These are phyloP conservation scores for Phylloporus rhodoxanthus DNA, from an alignment of 768 basidiomycete species.

Conservation along the genomic window DNA sequence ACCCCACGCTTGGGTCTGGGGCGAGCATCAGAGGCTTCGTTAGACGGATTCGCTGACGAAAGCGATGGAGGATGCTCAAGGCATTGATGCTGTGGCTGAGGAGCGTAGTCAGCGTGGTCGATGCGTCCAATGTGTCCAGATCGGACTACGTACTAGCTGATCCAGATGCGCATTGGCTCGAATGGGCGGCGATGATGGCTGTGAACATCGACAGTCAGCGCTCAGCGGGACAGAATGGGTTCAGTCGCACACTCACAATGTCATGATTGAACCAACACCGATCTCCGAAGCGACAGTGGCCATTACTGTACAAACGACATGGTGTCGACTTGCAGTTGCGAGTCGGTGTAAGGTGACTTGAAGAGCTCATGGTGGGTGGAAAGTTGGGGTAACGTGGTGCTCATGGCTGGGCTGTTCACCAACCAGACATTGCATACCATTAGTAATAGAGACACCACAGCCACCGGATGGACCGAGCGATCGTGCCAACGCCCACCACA, in stretches of 20 bases:
- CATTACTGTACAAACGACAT: constrained; percentile 22
- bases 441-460: too few relatives aligned
- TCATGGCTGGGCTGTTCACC: neutral
- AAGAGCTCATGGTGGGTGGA: constrained; percentile 8
- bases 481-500: neutral
- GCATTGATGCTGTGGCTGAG: neutral
- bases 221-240: neutral
- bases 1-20: constrained; percentile 21
- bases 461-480: too few relatives aligned
- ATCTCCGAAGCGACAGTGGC: constrained; percentile 24
- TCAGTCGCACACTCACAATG: constrained; percentile 3
- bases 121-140: neutral
- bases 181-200: neutral
- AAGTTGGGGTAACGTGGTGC: neutral
- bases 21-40: constrained; percentile 10
- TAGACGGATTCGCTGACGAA: neutral
- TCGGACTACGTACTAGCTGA: neutral
- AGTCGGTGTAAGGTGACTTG: neutral
- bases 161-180: neutral
- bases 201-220: neutral
- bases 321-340: constrained; percentile 6
- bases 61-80: neutral
- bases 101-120: neutral
- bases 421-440: too few relatives aligned
- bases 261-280: constrained; percentile 25